These are phyloP conservation scores for Sambucus nigra DNA, from an alignment of 129 eudicot genomes.

Conservation along the genomic window DNA sequence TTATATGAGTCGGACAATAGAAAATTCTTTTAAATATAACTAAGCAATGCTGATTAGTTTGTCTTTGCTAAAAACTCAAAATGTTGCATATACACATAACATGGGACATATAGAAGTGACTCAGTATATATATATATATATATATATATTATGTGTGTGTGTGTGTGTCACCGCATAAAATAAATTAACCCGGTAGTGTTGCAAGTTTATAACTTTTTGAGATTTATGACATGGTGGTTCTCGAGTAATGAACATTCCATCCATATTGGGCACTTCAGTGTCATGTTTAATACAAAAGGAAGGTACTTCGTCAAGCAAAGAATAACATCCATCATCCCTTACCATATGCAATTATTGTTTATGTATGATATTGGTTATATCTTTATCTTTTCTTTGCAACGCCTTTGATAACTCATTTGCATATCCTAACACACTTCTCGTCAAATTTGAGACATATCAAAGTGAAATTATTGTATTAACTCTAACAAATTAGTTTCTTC, in stretches of 20 bases:
- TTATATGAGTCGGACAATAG: no score
- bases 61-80: slow-evolving; percentile 5
- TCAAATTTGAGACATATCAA: background rate
- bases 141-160: slow-evolving; percentile 4
- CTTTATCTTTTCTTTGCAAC: slow-evolving; percentile 13
- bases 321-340: slow-evolving; percentile 11
- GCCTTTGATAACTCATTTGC: slow-evolving; percentile 16
- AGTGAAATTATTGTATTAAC: background rate
- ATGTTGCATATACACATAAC: slow-evolving; percentile 4
- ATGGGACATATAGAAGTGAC: slow-evolving; percentile 9
- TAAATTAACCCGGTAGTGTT: slow-evolving; percentile 4
- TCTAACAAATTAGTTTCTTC: background rate
- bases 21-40: slow-evolving; percentile 5
- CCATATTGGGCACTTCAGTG: slow-evolving; percentile 6
- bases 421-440: background rate
- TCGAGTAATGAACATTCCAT: background rate
- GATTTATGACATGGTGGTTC: background rate
- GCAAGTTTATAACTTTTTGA: background rate
- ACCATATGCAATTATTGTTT: background rate
- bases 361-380: slow-evolving; percentile 15
- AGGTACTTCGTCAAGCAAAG: background rate
- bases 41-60: slow-evolving; percentile 2
- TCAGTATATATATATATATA: slow-evolving; percentile 12
- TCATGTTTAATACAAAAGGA: slow-evolving; percentile 11
- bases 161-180: slow-evolving; percentile 1